These are phyloP conservation scores for Sporothrix schenckii DNA, from an alignment of 2,329 filamentous ascomycete species.

Conservation along the genomic window DNA sequence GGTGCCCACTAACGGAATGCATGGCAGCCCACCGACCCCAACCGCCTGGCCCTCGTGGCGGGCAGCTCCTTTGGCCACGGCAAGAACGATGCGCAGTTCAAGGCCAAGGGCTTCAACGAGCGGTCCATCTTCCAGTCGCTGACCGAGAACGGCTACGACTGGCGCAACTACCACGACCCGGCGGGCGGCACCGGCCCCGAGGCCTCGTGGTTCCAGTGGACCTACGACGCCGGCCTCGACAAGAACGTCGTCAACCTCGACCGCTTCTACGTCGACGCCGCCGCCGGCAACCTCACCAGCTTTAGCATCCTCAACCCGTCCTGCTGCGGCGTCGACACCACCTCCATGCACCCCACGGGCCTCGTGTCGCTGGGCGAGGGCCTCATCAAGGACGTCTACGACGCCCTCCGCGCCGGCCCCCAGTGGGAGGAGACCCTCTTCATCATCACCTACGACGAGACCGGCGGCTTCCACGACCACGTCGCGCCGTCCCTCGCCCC, in stretches of 20 bases:
- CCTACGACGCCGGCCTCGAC: constrained; percentile 42
- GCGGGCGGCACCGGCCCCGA: constrained; percentile 47
- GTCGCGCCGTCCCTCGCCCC: constrained; percentile 49
- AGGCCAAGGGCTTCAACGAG: constrained; percentile 40
- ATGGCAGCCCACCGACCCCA: constrained; percentile 48
- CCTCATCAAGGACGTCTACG: constrained; percentile 52
- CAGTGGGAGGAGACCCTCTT: constrained; percentile 54
- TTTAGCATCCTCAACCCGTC: constrained; percentile 56
- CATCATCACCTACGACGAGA: constrained; percentile 53
- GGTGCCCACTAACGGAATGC: background rate
- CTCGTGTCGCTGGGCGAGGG: constrained; percentile 50
- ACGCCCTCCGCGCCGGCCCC: constrained; percentile 48
- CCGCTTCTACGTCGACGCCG: constrained; percentile 51
- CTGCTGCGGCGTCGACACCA: constrained; percentile 51
- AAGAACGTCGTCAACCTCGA: constrained; percentile 42
- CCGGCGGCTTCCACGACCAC: constrained; percentile 53
- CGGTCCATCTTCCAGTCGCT: constrained; percentile 49
- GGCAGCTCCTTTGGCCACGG: constrained; percentile 43
- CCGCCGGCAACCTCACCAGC: constrained; percentile 48
- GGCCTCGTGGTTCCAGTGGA: constrained; percentile 50
- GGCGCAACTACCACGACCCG: constrained; percentile 50
- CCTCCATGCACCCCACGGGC: constrained; percentile 51
- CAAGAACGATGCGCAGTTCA: constrained; percentile 38
- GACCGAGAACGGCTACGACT: constrained; percentile 46
- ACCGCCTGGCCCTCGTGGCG: constrained; percentile 43